Conservation (phyloP, 164 flowering plant genomes). For the Berberis thunbergii region DNA sequence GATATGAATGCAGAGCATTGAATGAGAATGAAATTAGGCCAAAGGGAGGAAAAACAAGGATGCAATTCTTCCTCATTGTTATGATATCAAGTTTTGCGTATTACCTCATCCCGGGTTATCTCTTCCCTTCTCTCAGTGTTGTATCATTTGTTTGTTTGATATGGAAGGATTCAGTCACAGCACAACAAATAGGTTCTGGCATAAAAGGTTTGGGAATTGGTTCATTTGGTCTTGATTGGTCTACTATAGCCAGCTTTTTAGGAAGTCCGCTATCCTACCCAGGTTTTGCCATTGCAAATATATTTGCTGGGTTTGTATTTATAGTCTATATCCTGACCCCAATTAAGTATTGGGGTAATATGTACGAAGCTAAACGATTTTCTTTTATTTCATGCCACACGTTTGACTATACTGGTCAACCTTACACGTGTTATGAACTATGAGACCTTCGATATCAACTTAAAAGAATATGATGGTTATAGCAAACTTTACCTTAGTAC, state of each 20-base stretch:
- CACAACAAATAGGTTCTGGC: conserved; percentile 13
- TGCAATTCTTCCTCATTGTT: conserved; percentile 9
- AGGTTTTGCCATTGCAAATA: conserved; percentile 8
- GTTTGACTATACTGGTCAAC: not conserved
- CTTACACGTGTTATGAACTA: conserved; percentile 5
- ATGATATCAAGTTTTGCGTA: conserved; percentile 9
- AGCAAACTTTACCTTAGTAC: conserved; percentile 47
- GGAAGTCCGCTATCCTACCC: conserved; percentile 14
- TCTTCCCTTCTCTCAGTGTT: conserved; percentile 9
- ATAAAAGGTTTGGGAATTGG: conserved; percentile 9
- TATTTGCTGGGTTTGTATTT: conserved; percentile 4
- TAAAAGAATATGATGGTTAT: conserved; percentile 26
- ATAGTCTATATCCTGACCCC: conserved; percentile 3
- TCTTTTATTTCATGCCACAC: conserved; percentile 10
- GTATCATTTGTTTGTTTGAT: conserved; percentile 12
- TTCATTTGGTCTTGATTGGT: conserved; percentile 10
- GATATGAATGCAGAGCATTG: conserved; percentile 2
- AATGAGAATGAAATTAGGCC: conserved; percentile 8
- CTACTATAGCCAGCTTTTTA: conserved; percentile 1
- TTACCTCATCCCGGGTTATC: conserved; percentile 6
- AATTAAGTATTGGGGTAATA: conserved; percentile 9
- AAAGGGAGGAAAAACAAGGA: conserved; percentile 6
- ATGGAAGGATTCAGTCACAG: conserved; percentile 8
- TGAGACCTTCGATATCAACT: conserved; percentile 24
- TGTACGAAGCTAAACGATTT: conserved; percentile 6